Conservation (phyloP, 176 grass and related monocot species). For the Ampelocalamus luodianensis region DNA sequence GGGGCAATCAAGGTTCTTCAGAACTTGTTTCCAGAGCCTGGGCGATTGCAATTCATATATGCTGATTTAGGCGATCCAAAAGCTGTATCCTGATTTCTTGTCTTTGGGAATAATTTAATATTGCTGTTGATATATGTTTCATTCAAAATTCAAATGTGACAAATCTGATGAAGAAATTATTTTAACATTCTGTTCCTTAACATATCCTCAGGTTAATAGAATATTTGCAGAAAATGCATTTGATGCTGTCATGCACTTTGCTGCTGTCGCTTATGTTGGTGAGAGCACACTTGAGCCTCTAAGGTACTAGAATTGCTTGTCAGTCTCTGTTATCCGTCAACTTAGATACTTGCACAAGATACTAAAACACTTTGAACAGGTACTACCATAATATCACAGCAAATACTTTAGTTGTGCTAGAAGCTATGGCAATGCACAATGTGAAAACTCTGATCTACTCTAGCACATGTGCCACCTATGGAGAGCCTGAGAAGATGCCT, state of each 20-base stretch:
- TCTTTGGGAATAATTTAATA: not conserved
- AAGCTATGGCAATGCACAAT: conserved; percentile 72
- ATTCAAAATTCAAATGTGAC: not conserved
- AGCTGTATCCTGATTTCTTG: conserved; percentile 58
- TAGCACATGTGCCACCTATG: conserved; percentile 94
- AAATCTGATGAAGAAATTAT: not conserved
- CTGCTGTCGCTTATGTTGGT: conserved; percentile 83
- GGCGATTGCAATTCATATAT: conserved; percentile 81
- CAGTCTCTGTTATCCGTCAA: not conserved
- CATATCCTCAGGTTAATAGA: conserved; percentile 56
- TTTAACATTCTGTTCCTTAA: conserved; percentile 37
- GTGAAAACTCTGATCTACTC: conserved; percentile 92
- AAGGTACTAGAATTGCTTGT: conserved; percentile 51
- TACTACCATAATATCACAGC: conserved; percentile 95
- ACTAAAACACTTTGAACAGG: conserved; percentile 49
- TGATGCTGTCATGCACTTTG: conserved; percentile 94
- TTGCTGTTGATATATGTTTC: not conserved
- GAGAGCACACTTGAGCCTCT: conserved; percentile 92
- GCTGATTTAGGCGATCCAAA: conserved; percentile 84
- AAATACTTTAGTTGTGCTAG: conserved; percentile 84
- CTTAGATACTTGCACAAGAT: not conserved
- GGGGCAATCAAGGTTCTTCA: conserved; percentile 82
- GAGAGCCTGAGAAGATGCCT: conserved; percentile 94
- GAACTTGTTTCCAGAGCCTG: conserved; percentile 64
- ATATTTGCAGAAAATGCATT: conserved; percentile 89